A percentile compares a stretch with the other conserved stretches of the same genome.
phyloP scores from a whole-genome alignment of 768 basidiomycete species.

The Boletus rubescentipes region DNA sequence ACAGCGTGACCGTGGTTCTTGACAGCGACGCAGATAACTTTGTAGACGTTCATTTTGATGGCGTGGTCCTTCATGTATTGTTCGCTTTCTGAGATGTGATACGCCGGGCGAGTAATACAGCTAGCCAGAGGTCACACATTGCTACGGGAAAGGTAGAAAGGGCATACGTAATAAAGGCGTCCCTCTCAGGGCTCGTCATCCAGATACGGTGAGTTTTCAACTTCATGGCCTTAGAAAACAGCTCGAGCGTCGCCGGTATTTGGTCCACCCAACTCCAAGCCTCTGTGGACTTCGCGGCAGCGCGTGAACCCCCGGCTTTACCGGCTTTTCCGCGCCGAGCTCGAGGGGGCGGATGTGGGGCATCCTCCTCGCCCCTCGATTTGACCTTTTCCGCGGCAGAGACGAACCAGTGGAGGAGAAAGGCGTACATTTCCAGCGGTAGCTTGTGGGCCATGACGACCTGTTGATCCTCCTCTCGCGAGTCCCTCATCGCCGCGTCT shows the following conservation, averaged over 20 bases:
- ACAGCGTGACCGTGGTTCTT: constrained; percentile 86
- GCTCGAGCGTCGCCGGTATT: constrained; percentile 62
- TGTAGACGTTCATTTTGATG: constrained; percentile 76
- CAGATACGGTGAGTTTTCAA: constrained; percentile 80
- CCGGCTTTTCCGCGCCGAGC: constrained; percentile 59
- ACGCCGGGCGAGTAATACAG: constrained; percentile 86
- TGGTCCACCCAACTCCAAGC: constrained; percentile 79
- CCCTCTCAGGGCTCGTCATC: constrained; percentile 83
- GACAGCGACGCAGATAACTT: constrained; percentile 87
- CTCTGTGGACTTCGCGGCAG: constrained; percentile 44
- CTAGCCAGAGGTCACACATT: constrained; percentile 37
- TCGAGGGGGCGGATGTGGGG: constrained; percentile 46
- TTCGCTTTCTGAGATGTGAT: constrained; percentile 84
- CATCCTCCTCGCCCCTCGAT: constrained; percentile 45
- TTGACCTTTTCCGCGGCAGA: constrained; percentile 77
- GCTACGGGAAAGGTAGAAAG: background rate
- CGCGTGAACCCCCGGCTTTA: constrained; percentile 43
- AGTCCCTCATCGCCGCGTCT: constrained; percentile 66
- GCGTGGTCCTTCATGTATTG: constrained; percentile 78
- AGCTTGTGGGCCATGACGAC: constrained; percentile 60
- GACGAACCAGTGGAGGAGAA: constrained; percentile 91
- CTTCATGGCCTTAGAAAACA: constrained; percentile 71
- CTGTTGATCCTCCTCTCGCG: constrained; percentile 68
- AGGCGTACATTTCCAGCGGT: constrained; percentile 89
- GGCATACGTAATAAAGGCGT: constrained; percentile 71